These are phyloP conservation scores for Paradendryphiella salina DNA, from an alignment of 2,329 filamentous ascomycete genomes.

Conservation along the genomic window DNA sequence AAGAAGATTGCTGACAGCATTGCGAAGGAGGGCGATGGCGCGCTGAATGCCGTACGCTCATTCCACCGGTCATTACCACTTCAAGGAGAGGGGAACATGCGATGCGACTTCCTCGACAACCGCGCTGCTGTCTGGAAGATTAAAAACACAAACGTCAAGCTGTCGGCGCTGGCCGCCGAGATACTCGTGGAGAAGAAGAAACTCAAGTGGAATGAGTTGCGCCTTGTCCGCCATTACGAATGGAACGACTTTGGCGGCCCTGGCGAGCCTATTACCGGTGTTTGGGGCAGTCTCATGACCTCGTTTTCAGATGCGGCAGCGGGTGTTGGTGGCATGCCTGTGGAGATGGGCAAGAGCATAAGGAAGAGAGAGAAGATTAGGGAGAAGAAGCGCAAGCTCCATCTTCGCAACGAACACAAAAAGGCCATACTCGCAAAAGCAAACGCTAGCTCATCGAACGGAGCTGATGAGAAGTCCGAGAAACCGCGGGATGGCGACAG, in stretches of 20 bases:
- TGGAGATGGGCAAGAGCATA: slow-evolving; percentile 62
- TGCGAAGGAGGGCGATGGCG: slow-evolving; percentile 65
- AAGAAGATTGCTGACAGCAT: slow-evolving; percentile 64
- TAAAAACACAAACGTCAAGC: slow-evolving; percentile 61
- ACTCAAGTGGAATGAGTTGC: slow-evolving; percentile 65
- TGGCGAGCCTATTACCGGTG: slow-evolving; percentile 71
- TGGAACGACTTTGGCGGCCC: slow-evolving; percentile 80
- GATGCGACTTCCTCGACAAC: slow-evolving; percentile 67
- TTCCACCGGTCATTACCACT: slow-evolving; percentile 66
- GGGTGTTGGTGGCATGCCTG: slow-evolving; percentile 67
- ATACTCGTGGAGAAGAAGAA: slow-evolving; percentile 64
- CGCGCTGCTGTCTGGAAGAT: slow-evolving; percentile 68
- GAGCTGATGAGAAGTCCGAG: slow-evolving; percentile 12
- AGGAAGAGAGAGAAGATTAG: slow-evolving; percentile 59
- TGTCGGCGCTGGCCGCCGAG: slow-evolving; percentile 68
- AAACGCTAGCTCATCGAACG: slow-evolving; percentile 17
- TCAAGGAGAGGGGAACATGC: slow-evolving; percentile 53
- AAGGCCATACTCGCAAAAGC: slow-evolving; percentile 25
- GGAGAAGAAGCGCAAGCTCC: slow-evolving; percentile 49
- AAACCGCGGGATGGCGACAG: slow-evolving; percentile 10
- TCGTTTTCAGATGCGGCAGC: slow-evolving; percentile 62
- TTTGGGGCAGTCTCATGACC: slow-evolving; percentile 63
- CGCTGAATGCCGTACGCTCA: slow-evolving; percentile 67
- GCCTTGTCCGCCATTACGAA: slow-evolving; percentile 67
- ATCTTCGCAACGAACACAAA: slow-evolving; percentile 37